Conservation (phyloP, 192 early-diverging fungal species). For the Funneliformis mosseae region DNA sequence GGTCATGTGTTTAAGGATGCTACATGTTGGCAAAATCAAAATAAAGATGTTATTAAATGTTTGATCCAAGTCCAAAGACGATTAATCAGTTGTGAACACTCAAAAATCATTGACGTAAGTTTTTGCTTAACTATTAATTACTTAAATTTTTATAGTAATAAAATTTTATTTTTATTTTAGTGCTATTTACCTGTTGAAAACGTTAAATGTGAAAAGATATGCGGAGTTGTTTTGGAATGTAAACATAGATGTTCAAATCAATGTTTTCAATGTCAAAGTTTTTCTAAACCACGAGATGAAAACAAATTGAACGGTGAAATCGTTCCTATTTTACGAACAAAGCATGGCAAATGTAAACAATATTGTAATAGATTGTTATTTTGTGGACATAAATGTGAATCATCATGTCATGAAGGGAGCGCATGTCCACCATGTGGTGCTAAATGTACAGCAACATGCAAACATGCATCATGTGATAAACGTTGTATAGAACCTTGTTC, state of each 20-base stretch:
- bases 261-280: conserved; percentile 46
- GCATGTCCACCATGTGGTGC: conserved; percentile 45
- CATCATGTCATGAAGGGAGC: conserved; percentile 3
- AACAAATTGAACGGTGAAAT: too few species aligned
- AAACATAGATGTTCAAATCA: conserved; percentile 42
- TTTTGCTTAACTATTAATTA: background rate
- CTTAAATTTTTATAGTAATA: background rate
- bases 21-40: too few species aligned
- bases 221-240: conserved; percentile 38
- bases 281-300: background rate
- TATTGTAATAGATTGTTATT: conserved; percentile 19
- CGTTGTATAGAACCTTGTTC: conserved; percentile 45
- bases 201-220: conserved; percentile 38
- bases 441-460: conserved; percentile 42
- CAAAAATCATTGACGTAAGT: conserved; percentile 7
- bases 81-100: conserved; percentile 49
- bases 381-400: conserved; percentile 42
- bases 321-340: background rate
- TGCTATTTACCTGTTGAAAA: conserved; percentile 31
- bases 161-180: background rate
- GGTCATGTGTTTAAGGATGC: too few species aligned
- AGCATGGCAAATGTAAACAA: conserved; percentile 35
- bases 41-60: conserved; percentile 32
- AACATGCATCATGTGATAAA: conserved; percentile 43
- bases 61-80: conserved; percentile 24